These are phyloP conservation scores for Plasmodium ovale DNA, from an alignment of 169 alveolate species.

Conservation along the genomic window DNA sequence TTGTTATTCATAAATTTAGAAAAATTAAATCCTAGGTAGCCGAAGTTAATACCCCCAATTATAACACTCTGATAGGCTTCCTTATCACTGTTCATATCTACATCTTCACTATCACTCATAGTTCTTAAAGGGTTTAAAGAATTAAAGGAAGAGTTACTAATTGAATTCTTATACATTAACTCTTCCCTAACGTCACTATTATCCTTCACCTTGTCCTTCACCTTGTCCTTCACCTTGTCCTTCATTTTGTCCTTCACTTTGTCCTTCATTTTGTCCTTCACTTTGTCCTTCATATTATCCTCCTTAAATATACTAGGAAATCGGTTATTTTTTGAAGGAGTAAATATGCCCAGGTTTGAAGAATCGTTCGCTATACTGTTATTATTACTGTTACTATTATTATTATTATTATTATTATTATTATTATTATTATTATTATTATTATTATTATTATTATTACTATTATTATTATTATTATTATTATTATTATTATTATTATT, in stretches of 20 bases:
- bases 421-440: too few species aligned
- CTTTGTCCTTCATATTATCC: background rate
- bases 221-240: slow-evolving; percentile 3
- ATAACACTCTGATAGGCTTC: slow-evolving; percentile 68
- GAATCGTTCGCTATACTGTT: too few species aligned
- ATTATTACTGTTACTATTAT: too few species aligned
- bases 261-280: background rate
- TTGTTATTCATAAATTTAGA: slow-evolving; percentile 56
- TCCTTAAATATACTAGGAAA: background rate
- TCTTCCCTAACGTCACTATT: too few species aligned
- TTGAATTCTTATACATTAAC: background rate
- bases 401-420: too few species aligned
- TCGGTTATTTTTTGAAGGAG: background rate
- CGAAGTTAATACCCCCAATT: slow-evolving; percentile 71
- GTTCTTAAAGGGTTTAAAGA: slow-evolving; percentile 22
- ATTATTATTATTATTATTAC: too few species aligned
- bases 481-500: too few species aligned
- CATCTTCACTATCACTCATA: slow-evolving; percentile 34
- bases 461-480: too few species aligned
- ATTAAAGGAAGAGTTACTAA: slow-evolving; percentile 26
- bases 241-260: background rate
- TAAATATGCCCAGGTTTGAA: background rate
- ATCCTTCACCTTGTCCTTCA: background rate
- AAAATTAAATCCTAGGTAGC: slow-evolving; percentile 54
- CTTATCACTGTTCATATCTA: slow-evolving; percentile 19